Base-by-base conservation (phyloP, 2,329 filamentous ascomycete species). In the Pezicula neosporulosa region DNA sequence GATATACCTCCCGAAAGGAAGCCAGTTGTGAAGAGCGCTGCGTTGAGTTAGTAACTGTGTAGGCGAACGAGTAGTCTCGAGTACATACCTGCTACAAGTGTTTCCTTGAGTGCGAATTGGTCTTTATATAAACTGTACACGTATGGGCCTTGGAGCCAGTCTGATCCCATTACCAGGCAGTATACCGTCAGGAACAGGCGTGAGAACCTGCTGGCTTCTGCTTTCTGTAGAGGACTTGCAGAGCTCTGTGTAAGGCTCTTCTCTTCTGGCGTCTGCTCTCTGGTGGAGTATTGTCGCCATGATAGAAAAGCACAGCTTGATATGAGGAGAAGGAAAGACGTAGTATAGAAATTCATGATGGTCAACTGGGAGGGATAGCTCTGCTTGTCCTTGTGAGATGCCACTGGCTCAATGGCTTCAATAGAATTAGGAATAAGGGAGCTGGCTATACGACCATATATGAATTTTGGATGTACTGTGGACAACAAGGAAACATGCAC, bases 141-240 rank as follows among this genome's bases (percentile, higher is more conserved):
- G 15, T 64, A 67, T 27, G 64, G 63, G 12, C 64, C 73, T 66
- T 78, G 75, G 27, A 80, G 70, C 76, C 75, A 79, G 61, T 80
- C 76, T 8, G 76, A 72, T 47, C 68, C 74, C 70, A 77, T 77
- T 21, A 76, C 72, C 5, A 79, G 66, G 52, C 72, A 68, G 48
- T 77, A 79, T 28, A 78, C 75, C 13, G 60, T 53, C 21, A 73
- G 63, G 59, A 75, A 75, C 18, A 63, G 48, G 24, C 58, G 48
- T 35, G 53, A 58, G 39, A 65, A 65, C 41, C 57, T 44, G 30
- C 43, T 56, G 9, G 61, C 63, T 51, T 64, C 63, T 46, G 55
- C 56, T 39, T 60, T 63, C 27, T 57, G 58, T 52, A 47, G 52
- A 51, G 60, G 61, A n/a, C 54, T 59, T 27, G 55, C 28, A 46